Conservation (phyloP, 75 land plant species). For the Cunninghamia lanceolata region DNA sequence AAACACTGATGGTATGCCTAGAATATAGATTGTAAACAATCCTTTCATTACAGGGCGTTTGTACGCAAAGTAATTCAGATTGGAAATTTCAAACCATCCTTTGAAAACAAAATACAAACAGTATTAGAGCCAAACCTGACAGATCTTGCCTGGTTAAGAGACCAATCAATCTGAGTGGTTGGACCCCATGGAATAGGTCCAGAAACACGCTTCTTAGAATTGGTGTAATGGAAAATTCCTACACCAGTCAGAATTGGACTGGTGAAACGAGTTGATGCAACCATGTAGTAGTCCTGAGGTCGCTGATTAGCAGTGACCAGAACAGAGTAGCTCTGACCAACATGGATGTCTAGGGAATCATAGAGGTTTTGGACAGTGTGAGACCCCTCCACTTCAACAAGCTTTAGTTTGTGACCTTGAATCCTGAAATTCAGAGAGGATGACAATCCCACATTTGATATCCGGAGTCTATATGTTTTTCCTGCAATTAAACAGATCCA, state of each 20-base stretch:
- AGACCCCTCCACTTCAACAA: constrained; percentile 81
- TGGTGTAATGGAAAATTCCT: constrained; percentile 41
- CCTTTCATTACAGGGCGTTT: too few relatives aligned
- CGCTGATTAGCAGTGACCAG: constrained; percentile 13
- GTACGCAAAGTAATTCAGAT: too few relatives aligned
- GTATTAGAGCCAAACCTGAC: constrained; percentile 12
- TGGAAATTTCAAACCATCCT: constrained; percentile 18
- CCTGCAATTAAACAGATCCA: constrained; percentile 21
- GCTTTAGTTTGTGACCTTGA: constrained; percentile 49
- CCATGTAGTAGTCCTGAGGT: constrained; percentile 62
- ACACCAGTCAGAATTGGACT: constrained; percentile 23
- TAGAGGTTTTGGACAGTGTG: constrained; percentile 55
- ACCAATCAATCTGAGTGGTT: constrained; percentile 29
- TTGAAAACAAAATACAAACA: neutral
- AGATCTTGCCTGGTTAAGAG: constrained; percentile 47
- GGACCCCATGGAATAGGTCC: constrained; percentile 38
- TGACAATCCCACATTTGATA: constrained; percentile 64
- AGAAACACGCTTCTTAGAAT: constrained; percentile 20
- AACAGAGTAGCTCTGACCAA: constrained; percentile 74
- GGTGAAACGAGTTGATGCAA: constrained; percentile 65
- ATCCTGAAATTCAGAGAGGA: constrained; percentile 37
- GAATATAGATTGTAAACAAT: too few relatives aligned
- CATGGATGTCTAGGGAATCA: constrained; percentile 62
- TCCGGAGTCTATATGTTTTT: constrained; percentile 57
- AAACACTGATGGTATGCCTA: too few relatives aligned